Evolutionary conservation across 78 protist genomes (phyloP).

Genomic region (Dictyostelium firmibasis): DNA sequence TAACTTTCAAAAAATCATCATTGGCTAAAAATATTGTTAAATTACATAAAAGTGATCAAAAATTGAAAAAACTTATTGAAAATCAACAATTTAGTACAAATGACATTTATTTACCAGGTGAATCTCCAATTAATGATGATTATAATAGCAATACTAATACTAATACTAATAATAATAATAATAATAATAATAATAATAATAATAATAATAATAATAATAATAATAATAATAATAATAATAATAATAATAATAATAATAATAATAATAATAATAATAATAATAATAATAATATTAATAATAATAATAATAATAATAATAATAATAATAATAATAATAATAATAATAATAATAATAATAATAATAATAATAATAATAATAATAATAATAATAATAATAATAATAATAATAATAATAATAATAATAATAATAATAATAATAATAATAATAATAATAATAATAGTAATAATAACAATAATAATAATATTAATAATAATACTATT

Average conservation of each 20-base stretch:
- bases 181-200: background rate
- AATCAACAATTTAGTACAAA: background rate
- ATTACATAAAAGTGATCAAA: slow-evolving; percentile 15
- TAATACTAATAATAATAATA: background rate
- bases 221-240: background rate
- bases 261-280: background rate
- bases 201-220: background rate
- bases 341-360: background rate
- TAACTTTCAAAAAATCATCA: slow-evolving; percentile 14
- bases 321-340: background rate
- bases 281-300: background rate
- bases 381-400: background rate
- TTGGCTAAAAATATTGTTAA: slow-evolving; percentile 16
- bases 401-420: background rate
- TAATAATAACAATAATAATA: background rate
- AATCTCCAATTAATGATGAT: background rate
- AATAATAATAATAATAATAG: background rate
- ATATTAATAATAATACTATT: no score
- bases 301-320: background rate
- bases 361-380: background rate
- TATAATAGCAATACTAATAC: background rate
- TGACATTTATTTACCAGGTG: slow-evolving; percentile 7
- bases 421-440: background rate
- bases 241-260: background rate
- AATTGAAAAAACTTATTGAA: background rate